These are phyloP conservation scores for Zopfochytrium polystomum DNA, from an alignment of 371 early-diverging fungal species.

Conservation along the genomic window DNA sequence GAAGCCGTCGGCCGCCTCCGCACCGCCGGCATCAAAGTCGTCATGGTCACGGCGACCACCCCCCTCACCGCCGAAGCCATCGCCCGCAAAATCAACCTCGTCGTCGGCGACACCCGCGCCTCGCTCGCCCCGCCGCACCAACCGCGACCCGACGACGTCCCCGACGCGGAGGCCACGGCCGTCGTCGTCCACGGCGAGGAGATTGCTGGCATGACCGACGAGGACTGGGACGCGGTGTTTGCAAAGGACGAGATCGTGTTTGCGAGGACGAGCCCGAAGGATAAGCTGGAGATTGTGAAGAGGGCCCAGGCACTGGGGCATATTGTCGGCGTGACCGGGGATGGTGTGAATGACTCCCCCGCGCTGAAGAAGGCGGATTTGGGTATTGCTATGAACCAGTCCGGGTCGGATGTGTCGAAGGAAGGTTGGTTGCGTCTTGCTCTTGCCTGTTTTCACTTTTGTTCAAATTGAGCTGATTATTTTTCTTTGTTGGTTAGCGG, in stretches of 20 bases:
- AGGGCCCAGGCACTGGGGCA: constrained; percentile 51
- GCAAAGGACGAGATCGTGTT: constrained; percentile 46
- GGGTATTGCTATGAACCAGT: constrained; percentile 58
- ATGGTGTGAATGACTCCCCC: constrained; percentile 63
- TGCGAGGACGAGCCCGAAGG: constrained; percentile 49
- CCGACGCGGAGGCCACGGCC: too few species aligned
- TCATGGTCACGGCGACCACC: constrained; percentile 58
- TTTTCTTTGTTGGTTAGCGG: too few species aligned
- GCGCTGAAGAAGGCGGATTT: constrained; percentile 60
- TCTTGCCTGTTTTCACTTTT: too few species aligned
- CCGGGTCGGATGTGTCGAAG: constrained; percentile 55
- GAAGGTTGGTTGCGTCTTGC: too few species aligned
- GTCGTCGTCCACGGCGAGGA: constrained; percentile 41
- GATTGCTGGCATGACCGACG: constrained; percentile 35
- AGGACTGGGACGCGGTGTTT: constrained; percentile 47
- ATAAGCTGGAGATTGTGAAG: constrained; percentile 54
- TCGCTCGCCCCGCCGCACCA: too few species aligned
- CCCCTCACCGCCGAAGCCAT: constrained; percentile 51
- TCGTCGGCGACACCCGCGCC: too few species aligned
- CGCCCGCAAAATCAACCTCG: constrained; percentile 25
- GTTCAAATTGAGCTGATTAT: too few species aligned
- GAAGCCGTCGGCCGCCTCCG: constrained; percentile 42
- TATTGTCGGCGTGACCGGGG: constrained; percentile 59
- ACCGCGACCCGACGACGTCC: constrained; percentile 1
- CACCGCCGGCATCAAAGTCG: constrained; percentile 50